Base-by-base conservation (phyloP, 1,139 yeast species). In the Taiozyma onychis region DNA sequence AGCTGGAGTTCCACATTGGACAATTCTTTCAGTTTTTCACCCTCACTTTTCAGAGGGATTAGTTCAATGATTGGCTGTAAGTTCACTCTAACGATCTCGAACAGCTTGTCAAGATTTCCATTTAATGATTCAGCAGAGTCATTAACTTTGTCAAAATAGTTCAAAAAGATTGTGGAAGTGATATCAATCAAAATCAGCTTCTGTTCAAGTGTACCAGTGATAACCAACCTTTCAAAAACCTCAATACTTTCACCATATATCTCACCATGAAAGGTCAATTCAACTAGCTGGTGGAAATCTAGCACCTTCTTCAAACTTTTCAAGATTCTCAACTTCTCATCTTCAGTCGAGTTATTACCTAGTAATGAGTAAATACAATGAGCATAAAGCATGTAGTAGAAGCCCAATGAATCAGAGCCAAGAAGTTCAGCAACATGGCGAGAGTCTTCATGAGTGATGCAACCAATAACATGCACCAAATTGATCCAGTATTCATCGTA, bases 301-400 rank as follows among this genome's bases (percentile, higher is more conserved):
- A 88, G 72, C 35, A 89, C 72, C 51, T 81, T 75, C 43, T 75
- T 74, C 55, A 89, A 65, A 0, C 88, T 83, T 0, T 64, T 62
- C 48, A 87, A 67, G 3, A 83, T 76, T 47, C 75, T 76, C 14
- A 70, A 59, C 54, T 72, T 60, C 49, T 70, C 58, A 39, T 57
- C 66, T 44, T 57, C 49, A 37, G 59, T 60, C 1, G 49, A 44
- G 22, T 35, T 44, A 22, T 39, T 52, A 8, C 73, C 77, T 18
- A 85, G 77, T 54, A 89, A 72, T 0, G 87, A 79, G 60, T 88
- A 96, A 50, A 89, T 76, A 64, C 97, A 88, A 57, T 88, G 87
- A 41, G 96, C 88, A 69, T 87, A 88, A 45, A 91, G 67, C 28
- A 90, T 85, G 64, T 88, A 88, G 67, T 87, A 84, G 59, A 90